Evolutionary conservation across 2,329 filamentous ascomycete genomes (phyloP).

Genomic region (Helotiales sp.): DNA sequence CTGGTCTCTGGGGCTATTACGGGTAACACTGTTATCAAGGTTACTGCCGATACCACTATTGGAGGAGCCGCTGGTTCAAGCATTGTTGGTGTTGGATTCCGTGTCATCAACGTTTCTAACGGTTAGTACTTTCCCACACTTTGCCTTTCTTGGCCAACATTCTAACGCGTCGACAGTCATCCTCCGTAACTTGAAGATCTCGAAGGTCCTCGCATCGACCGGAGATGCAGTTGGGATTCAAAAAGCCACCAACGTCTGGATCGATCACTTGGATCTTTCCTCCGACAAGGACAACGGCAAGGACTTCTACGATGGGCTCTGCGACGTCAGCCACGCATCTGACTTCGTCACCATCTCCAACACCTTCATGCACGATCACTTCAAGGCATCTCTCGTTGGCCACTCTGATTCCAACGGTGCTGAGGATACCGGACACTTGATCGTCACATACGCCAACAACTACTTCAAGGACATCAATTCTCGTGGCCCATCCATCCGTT

Average conservation of each 20-base stretch:
- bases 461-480: conserved; percentile 68
- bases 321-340: conserved; percentile 66
- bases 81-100: conserved; percentile 34
- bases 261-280: conserved; percentile 70
- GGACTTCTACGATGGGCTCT: conserved; percentile 67
- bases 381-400: conserved; percentile 64
- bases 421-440: conserved; percentile 66
- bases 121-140: neutral
- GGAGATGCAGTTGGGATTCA: conserved; percentile 42
- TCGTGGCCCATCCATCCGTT: conserved; percentile 66
- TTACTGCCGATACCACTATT: conserved; percentile 57
- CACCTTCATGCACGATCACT: conserved; percentile 61
- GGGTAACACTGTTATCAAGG: conserved; percentile 50
- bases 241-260: conserved; percentile 58
- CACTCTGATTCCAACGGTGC: conserved; percentile 62
- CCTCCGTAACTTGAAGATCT: conserved; percentile 64
- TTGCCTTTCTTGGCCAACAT: neutral
- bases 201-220: conserved; percentile 58
- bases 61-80: conserved; percentile 47
- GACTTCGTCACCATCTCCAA: conserved; percentile 64
- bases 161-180: conserved; percentile 51
- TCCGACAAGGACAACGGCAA: conserved; percentile 62
- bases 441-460: conserved; percentile 71
- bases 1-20: conserved; percentile 37
- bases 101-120: conserved; percentile 58